Evolutionary conservation across 2,329 filamentous ascomycete species (phyloP).

Genomic region (Colletotrichum sp.): DNA sequence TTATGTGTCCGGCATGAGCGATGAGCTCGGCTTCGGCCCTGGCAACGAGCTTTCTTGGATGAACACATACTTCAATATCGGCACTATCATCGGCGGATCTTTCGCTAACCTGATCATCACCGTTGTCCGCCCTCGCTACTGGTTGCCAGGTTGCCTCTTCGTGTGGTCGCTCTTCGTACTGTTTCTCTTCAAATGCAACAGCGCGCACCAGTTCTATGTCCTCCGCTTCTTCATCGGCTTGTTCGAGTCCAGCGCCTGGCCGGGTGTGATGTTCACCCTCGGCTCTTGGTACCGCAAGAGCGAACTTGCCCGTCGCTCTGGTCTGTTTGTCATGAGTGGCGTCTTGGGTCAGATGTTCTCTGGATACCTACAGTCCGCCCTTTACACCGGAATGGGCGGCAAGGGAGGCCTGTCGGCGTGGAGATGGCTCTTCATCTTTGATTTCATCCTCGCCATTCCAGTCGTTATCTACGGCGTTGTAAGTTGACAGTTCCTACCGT

Average conservation of each 20-base stretch:
- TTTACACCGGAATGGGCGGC: slow-evolving; percentile 37
- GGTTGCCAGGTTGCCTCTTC: slow-evolving; percentile 41
- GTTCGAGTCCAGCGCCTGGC: slow-evolving; percentile 60
- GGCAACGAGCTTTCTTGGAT: slow-evolving; percentile 49
- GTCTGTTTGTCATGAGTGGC: slow-evolving; percentile 62
- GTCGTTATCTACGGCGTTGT: slow-evolving; percentile 38
- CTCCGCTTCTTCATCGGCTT: slow-evolving; percentile 60
- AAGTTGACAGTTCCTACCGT: neutral
- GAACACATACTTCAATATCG: slow-evolving; percentile 52
- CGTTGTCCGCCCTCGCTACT: slow-evolving; percentile 44
- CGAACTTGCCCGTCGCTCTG: slow-evolving; percentile 62
- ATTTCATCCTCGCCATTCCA: slow-evolving; percentile 40
- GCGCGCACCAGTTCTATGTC: slow-evolving; percentile 44
- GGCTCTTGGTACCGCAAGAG: slow-evolving; percentile 64
- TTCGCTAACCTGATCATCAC: slow-evolving; percentile 50
- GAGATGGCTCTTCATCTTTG: slow-evolving; percentile 44
- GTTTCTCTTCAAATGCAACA: slow-evolving; percentile 43
- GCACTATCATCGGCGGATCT: slow-evolving; percentile 48
- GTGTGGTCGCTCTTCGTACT: slow-evolving; percentile 44
- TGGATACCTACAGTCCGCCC: slow-evolving; percentile 37
- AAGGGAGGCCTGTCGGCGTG: slow-evolving; percentile 35
- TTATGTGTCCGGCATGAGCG: slow-evolving; percentile 51
- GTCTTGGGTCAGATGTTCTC: slow-evolving; percentile 48
- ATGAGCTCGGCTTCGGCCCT: slow-evolving; percentile 47
- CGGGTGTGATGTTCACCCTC: slow-evolving; percentile 58